Evolutionary conservation across 495 filamentous ascomycete species (phyloP).

Genomic region (Thermochaetoides thermophila): DNA sequence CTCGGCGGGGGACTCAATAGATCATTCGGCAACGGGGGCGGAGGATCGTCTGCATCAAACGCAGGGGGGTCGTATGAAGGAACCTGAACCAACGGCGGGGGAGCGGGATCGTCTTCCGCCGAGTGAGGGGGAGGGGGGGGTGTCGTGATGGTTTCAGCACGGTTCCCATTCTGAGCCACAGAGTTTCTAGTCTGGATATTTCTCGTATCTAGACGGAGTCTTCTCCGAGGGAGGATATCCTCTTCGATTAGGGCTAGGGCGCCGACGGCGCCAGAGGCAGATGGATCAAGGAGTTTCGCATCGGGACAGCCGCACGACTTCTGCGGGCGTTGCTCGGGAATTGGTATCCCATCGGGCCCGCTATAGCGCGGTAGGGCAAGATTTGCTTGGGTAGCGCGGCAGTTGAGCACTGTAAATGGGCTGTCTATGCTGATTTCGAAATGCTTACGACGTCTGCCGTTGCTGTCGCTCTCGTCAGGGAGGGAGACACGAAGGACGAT

Average conservation of each 20-base stretch:
- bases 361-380: constrained; percentile 78
- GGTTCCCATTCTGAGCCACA: no score
- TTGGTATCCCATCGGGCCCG: constrained; percentile 35
- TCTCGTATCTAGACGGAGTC: no score
- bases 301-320: constrained; percentile 69
- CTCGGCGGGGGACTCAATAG: constrained; percentile 75
- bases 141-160: no score
- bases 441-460: constrained; percentile 65
- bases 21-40: constrained; percentile 32
- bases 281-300: constrained; percentile 34
- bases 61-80: constrained; percentile 85
- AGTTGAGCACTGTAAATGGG: constrained; percentile 89
- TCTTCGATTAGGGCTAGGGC: constrained; percentile 15
- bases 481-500: constrained; percentile 94
- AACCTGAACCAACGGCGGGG: constrained; percentile 62
- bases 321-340: constrained; percentile 27
- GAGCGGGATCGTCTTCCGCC: no score
- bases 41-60: constrained; percentile 79
- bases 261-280: constrained; percentile 16
- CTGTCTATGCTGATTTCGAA: constrained; percentile 99
- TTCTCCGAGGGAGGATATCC: no score
- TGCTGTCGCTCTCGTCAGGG: constrained; percentile 62
- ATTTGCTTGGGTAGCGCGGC: constrained; percentile 83
- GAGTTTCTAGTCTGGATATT: no score
- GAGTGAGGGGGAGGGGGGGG: no score